phyloP scores from a whole-genome alignment of 1,284 basidiomycete genomes.

The Grifola frondosa region DNA sequence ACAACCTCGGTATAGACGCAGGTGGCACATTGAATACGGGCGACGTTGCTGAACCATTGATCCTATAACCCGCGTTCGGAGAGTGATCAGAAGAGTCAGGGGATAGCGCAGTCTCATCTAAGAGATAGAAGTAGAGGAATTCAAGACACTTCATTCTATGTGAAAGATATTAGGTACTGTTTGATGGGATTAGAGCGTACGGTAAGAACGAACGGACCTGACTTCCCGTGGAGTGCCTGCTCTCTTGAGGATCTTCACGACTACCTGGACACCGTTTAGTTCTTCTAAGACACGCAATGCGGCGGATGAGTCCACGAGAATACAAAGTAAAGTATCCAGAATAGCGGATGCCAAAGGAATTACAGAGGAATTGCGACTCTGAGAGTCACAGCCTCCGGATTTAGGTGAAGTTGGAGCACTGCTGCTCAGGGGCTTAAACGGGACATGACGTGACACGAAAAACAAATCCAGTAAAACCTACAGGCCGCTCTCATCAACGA shows the following conservation, averaged over 20 bases:
- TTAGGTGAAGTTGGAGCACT: conserved; percentile 17
- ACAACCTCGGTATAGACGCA: background rate
- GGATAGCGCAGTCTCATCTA: conserved; percentile 60
- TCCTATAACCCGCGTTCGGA: conserved; percentile 2
- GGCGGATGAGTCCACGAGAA: conserved; percentile 77
- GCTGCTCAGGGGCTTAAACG: conserved; percentile 26
- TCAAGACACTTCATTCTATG: conserved; percentile 90
- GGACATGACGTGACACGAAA: conserved; percentile 64
- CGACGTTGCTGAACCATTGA: conserved; percentile 14
- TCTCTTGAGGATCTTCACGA: conserved; percentile 82
- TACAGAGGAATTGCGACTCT: conserved; percentile 11
- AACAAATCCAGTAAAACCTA: conserved; percentile 69
- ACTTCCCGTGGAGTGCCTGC: conserved; percentile 81
- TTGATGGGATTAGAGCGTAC: background rate
- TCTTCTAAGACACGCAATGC: conserved; percentile 78
- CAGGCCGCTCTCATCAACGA: conserved; percentile 1
- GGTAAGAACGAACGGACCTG: conserved; percentile 50
- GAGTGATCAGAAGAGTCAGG: conserved; percentile 1
- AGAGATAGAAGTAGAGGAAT: conserved; percentile 88
- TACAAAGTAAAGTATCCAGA: conserved; percentile 80
- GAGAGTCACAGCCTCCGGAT: conserved; percentile 19
- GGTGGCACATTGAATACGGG: conserved; percentile 5
- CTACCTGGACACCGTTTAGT: conserved; percentile 69
- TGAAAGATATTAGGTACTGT: background rate
- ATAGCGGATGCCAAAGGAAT: conserved; percentile 54